phyloP scores from a whole-genome alignment of 192 early-diverging fungal genomes.

The Pilobolus umbonatus region DNA sequence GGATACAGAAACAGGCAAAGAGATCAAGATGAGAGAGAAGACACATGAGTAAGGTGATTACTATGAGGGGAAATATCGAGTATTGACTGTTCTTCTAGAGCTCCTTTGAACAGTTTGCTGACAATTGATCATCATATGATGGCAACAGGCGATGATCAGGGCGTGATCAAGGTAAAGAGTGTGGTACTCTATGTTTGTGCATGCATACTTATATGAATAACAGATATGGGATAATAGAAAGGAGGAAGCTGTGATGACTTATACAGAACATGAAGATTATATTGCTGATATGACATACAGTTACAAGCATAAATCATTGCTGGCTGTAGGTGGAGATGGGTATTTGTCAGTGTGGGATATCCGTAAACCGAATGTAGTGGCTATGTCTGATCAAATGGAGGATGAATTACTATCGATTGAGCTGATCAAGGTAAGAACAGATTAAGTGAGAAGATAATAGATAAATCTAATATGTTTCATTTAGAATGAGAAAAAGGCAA shows the following conservation, averaged over 20 bases:
- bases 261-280: constrained; percentile 86
- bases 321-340: constrained; percentile 86
- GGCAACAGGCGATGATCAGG: constrained; percentile 91
- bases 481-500: constrained; percentile 74
- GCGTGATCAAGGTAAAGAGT: constrained; percentile 77
- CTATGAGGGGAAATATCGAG: neutral
- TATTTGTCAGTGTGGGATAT: constrained; percentile 88
- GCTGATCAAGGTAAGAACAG: constrained; percentile 65
- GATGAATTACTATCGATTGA: constrained; percentile 88
- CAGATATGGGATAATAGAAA: constrained; percentile 88
- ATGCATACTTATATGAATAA: no score
- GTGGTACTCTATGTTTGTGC: no score
- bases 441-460: neutral
- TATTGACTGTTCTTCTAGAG: constrained; percentile 28
- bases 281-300: constrained; percentile 84
- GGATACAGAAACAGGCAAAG: constrained; percentile 69
- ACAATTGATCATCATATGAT: constrained; percentile 70
- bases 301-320: constrained; percentile 65
- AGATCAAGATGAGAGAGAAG: constrained; percentile 55
- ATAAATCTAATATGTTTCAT: no score
- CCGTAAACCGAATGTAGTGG: constrained; percentile 78
- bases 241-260: constrained; percentile 70
- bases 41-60: constrained; percentile 72
- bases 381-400: constrained; percentile 90
- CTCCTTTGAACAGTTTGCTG: constrained; percentile 77